Evolutionary conservation across 2,329 filamentous ascomycete species (phyloP).

Genomic region (Fusarium secorum): DNA sequence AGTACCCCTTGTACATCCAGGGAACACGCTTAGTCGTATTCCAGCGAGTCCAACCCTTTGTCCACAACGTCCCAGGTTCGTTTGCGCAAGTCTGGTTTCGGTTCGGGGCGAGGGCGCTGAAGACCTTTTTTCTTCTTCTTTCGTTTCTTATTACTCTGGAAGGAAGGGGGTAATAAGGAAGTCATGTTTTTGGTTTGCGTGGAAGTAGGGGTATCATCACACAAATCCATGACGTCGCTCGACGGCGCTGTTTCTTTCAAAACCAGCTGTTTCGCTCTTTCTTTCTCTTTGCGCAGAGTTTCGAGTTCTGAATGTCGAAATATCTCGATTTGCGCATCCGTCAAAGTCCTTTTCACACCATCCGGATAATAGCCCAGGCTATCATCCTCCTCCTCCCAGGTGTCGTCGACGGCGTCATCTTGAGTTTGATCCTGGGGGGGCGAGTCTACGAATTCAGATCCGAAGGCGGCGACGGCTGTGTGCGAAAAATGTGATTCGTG

Average conservation of each 20-base stretch:
- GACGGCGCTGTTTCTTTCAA: constrained; percentile 9
- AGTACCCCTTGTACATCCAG: not conserved
- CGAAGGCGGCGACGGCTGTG: constrained; percentile 56
- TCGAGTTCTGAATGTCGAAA: constrained; percentile 91
- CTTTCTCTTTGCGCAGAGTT: constrained; percentile 68
- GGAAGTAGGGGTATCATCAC: constrained; percentile 6
- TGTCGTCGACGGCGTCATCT: constrained; percentile 44
- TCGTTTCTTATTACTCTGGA: constrained; percentile 39
- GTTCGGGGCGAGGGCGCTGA: constrained; percentile 52
- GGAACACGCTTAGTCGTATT: constrained; percentile 59
- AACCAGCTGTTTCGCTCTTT: constrained; percentile 48
- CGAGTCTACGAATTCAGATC: constrained; percentile 54
- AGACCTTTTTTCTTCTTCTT: constrained; percentile 52
- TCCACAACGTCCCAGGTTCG: constrained; percentile 74
- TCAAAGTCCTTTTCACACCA: constrained; percentile 86
- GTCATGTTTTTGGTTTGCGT: constrained; percentile 11
- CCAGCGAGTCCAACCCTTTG: constrained; percentile 64
- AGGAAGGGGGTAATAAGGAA: constrained; percentile 15
- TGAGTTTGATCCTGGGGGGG: constrained; percentile 34
- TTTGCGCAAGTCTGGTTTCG: constrained; percentile 70
- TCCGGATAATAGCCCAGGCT: constrained; percentile 85
- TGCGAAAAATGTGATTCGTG: constrained; percentile 66
- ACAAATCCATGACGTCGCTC: constrained; percentile 23
- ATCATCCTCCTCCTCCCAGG: constrained; percentile 67
- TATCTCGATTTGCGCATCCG: constrained; percentile 88